phyloP scores from a whole-genome alignment of 371 early-diverging fungal genomes.

The Mucor saturninus region DNA sequence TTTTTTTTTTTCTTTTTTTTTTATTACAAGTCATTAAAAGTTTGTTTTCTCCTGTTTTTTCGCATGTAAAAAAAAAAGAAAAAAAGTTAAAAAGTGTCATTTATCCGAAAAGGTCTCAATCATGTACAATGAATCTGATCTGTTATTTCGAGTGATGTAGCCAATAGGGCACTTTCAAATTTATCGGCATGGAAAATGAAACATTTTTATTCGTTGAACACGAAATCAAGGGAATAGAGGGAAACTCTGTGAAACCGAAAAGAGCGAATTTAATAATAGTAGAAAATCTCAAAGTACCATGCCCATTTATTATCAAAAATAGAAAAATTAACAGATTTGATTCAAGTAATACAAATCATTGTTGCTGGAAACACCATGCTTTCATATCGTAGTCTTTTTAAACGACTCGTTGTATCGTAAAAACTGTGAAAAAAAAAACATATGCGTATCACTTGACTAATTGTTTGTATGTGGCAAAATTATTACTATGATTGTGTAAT shows the following conservation, averaged over 20 bases:
- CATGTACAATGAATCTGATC: not conserved
- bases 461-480: too few species aligned
- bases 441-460: too few species aligned
- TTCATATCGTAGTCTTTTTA: too few species aligned
- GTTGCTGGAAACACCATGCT: not conserved
- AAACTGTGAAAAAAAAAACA: too few species aligned
- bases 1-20: not conserved
- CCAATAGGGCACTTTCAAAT: not conserved
- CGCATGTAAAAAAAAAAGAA: too few species aligned
- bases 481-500: too few species aligned
- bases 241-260: not conserved
- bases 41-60: too few species aligned
- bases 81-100: too few species aligned
- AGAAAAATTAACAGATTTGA: constrained; percentile 1
- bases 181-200: constrained; percentile 1
- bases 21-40: too few species aligned
- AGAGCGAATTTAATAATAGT: not conserved
- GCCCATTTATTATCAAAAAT: not conserved
- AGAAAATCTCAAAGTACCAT: constrained; percentile 2
- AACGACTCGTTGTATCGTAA: too few species aligned
- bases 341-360: not conserved
- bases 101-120: not conserved
- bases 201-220: constrained; percentile 1
- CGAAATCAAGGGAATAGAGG: not conserved
- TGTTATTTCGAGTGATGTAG: not conserved